phyloP scores from a whole-genome alignment of 1,284 basidiomycete genomes.

The Ustilago esculenta region DNA sequence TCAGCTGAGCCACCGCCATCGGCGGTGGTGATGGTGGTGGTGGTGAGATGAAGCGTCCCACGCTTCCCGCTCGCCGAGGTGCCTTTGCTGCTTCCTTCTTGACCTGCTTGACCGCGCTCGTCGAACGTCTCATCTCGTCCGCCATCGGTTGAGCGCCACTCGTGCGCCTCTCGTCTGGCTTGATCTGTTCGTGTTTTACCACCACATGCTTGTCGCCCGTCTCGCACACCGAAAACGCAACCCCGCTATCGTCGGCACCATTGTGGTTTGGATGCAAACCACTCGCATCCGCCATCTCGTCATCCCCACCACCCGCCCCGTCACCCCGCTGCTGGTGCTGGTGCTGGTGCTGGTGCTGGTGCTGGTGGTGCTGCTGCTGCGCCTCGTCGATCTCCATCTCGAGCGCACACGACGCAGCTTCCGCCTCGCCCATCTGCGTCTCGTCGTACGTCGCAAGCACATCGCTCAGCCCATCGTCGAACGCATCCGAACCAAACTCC shows the following conservation, averaged over 20 bases:
- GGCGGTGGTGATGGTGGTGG: conserved; percentile 3
- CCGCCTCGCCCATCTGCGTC: conserved; percentile 33
- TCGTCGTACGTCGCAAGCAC: conserved; percentile 39
- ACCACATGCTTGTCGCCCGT: neutral
- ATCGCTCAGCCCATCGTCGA: conserved; percentile 32
- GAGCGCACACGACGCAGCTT: conserved; percentile 33
- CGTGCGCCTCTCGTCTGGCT: conserved; percentile 9
- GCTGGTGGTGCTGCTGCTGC: neutral
- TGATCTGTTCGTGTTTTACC: conserved; percentile 26
- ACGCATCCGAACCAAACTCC: conserved; percentile 37
- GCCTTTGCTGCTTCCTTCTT: conserved; percentile 14
- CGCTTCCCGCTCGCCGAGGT: conserved; percentile 39
- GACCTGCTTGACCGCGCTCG: conserved; percentile 46
- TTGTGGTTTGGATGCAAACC: conserved; percentile 4
- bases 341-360: too few relatives aligned
- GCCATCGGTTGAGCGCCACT: too few relatives aligned
- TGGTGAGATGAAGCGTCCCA: conserved; percentile 43
- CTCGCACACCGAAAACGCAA: conserved; percentile 9
- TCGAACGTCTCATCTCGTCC: conserved; percentile 26
- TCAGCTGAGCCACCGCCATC: too few relatives aligned
- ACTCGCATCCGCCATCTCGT: neutral
- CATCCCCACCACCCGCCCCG: too few relatives aligned
- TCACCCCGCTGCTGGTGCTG: too few relatives aligned
- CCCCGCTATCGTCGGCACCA: conserved; percentile 39
- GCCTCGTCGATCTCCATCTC: conserved; percentile 41